Evolutionary conservation across 2,329 filamentous ascomycete genomes (phyloP).

Genomic region (Colletotrichum gigasporum): DNA sequence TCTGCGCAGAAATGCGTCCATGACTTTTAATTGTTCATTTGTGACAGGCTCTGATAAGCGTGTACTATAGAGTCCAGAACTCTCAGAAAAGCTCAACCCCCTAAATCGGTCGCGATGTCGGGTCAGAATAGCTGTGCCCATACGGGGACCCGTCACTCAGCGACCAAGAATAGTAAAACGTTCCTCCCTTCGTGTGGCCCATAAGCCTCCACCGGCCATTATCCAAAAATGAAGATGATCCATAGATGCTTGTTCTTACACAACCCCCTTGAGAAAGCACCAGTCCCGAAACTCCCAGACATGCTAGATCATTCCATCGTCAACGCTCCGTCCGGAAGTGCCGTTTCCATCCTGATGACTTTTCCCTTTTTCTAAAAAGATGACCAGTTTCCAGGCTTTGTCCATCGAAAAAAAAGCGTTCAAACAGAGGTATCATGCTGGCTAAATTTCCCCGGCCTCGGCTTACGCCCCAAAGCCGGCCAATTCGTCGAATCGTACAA

Average conservation of each 20-base stretch:
- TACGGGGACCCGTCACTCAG: conserved; percentile 8
- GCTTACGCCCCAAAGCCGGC: background rate
- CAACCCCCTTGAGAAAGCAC: conserved; percentile 11
- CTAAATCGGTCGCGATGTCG: background rate
- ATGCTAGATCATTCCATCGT: conserved; percentile 27
- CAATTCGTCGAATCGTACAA: conserved; percentile 2
- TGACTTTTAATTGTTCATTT: background rate
- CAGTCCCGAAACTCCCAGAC: conserved; percentile 11
- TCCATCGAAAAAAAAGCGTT: conserved; percentile 9
- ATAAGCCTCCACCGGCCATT: background rate
- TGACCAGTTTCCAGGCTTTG: background rate
- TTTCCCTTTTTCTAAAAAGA: conserved; percentile 16
- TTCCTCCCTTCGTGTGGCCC: background rate
- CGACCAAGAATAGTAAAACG: conserved; percentile 13
- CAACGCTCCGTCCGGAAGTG: conserved; percentile 7
- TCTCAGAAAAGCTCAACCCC: background rate
- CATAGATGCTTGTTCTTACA: conserved; percentile 20
- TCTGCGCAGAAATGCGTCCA: background rate
- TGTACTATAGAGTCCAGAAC: conserved; percentile 12
- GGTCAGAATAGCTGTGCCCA: background rate
- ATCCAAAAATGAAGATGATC: background rate
- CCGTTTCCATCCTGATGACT: conserved; percentile 9
- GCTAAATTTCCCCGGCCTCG: background rate
- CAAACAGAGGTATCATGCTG: conserved; percentile 18
- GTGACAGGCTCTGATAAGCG: conserved; percentile 18